Evolutionary conservation across 2,329 filamentous ascomycete species (phyloP), one percentile per base, ranked within the genome.

Genomic region (Ceratocystis destructans): DNA sequence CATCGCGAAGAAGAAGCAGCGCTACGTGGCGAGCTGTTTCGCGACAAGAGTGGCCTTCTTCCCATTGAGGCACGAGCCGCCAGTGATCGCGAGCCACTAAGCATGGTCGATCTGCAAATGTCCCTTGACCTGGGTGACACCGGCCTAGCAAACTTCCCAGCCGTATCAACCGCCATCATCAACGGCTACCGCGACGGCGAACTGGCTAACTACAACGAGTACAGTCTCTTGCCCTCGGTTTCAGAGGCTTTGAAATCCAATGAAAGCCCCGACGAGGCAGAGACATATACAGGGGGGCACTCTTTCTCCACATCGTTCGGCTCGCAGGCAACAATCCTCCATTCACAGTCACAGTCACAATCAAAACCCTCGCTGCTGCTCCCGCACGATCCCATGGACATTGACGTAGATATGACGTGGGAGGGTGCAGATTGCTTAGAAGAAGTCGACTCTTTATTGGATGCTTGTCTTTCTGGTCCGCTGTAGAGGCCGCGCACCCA

Each of bases 61-160:
- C 93, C 92, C 0, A 78, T 91, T 45, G 91, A 96, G 75, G 84
- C 88, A 2, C 90, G 88, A 73, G 87, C 87, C 64, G 86, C 88
- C 17, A 83, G 83, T 66, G 84, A 87, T 71, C 81, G 90, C 48
- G 83, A 85, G 5, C 84, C 89, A 0, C 76, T 96, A 1, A 86
- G 86, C 15, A 87, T 93, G 77, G 84, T 86, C 20, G 93, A 96
- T 73, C 75, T 96, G 61, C 82, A 88, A 46, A 78, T 96, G 2
- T 85, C 89, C 0, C 75, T 96, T 17, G 84, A 88, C 68, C 81
- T 96, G 69, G 86, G 87, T 12, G 89, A 94, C 65, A 84, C 83
- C 31, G 87, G 89, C 68, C 80, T 96, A 69, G 85, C 86, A 8
- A 85, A 89, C 68, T 92, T 94, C 76, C 90, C 89, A 0, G 80